Evolutionary conservation across 805 yeast species (phyloP), one percentile per base, ranked within the genome.

Genomic region (Starmerella davenportii): DNA sequence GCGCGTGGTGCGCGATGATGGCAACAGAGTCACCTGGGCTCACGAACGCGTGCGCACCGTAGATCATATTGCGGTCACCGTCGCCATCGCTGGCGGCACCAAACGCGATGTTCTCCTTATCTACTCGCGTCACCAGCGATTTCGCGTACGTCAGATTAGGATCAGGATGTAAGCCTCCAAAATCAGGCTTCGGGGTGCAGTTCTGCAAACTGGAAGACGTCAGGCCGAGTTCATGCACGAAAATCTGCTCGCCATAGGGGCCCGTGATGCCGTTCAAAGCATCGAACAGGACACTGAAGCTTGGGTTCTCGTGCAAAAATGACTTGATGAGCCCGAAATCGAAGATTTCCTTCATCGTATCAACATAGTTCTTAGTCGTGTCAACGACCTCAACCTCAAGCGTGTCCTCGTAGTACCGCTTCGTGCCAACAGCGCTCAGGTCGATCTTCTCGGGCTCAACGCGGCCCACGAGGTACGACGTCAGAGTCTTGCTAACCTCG

Each of bases 81-180:
- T 87, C 98, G 59, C 98, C 98, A 56, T 82, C 98, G n/a, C 93
- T 79, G 7, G 96, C 96, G 29, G 96, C 96, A 46, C 98, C 98
- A 57, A 87, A 87, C 5, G 87, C 79, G 48, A 85, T 79, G 42
- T 72, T 62, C 42, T 79, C 79, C 17, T 59, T 55, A 54, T 90
- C 95, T n/a, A 87, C 98, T 46, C 69, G 69, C 25, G 72, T 77
- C 17, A 87, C 98, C 46, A 87, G 66, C 16, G 93, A 74, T 43
- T 69, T 72, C 9, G 96, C 98, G 55, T 90, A 87, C 13, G 95
- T 85, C 58, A 87, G 69, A 63, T 87, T 87, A 47, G 98, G 98
- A 61, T 87, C 98, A 17, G 98, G 98, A 58, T 87, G 98, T 49
- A 84, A 66, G 1, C 98, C 98, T 45, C 98, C 98, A 54, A 87